Conservation (phyloP, 495 filamentous ascomycete genomes). For the Choiromyces venosus region DNA sequence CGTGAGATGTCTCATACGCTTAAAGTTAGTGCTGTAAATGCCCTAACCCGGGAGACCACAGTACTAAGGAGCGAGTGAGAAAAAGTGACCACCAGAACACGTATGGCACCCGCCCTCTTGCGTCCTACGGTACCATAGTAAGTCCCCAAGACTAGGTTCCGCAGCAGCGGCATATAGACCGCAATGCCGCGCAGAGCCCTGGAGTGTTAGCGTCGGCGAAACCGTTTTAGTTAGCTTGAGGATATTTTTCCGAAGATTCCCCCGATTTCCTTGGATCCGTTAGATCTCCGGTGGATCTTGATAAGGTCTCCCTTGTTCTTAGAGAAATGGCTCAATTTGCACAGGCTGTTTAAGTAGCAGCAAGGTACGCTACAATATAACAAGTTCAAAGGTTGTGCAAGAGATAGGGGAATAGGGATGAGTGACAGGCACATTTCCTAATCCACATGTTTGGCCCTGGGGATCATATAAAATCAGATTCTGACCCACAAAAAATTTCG, state of each 20-base stretch:
- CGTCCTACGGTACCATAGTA: not conserved
- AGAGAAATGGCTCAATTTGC: slow-evolving; percentile 2
- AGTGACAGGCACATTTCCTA: not conserved
- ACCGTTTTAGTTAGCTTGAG: not conserved
- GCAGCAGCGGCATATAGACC: not conserved
- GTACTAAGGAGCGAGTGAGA: not conserved
- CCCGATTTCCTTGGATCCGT: not conserved
- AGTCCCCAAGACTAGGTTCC: not conserved
- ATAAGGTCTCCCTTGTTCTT: not conserved
- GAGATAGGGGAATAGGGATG: not conserved
- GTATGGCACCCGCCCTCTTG: not conserved
- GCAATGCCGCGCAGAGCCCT: not conserved
- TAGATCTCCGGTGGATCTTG: not conserved
- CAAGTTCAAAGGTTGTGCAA: not conserved
- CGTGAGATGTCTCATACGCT: not conserved
- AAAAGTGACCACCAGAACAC: not conserved
- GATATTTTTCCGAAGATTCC: not conserved
- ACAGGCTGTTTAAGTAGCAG: not conserved
- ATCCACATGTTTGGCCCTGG: not conserved
- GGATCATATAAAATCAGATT: not conserved
- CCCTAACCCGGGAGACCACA: not conserved
- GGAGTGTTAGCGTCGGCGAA: not conserved
- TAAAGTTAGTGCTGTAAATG: not conserved
- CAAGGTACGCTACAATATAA: not conserved
- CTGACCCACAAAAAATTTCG: not conserved